A percentile compares a stretch with the other conserved stretches of the same genome.
Evolutionary conservation across 164 flowering plant genomes (phyloP).

Genomic region (Nymphaea colorata): DNA sequence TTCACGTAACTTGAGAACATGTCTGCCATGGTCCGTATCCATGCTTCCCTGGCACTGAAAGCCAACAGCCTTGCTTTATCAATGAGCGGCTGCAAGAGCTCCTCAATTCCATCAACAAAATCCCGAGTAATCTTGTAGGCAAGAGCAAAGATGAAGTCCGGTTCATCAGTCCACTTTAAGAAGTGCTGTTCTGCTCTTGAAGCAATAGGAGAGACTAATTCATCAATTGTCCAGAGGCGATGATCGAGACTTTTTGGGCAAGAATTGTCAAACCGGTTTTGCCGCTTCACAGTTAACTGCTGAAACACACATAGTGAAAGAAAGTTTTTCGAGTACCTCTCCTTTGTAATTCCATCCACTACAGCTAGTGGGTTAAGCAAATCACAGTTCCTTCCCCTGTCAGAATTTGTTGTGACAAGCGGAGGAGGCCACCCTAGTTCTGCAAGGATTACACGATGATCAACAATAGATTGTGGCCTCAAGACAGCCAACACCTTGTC

Average conservation of each 20-base stretch:
- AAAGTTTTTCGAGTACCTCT: conserved; percentile 39
- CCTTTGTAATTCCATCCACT: conserved; percentile 33
- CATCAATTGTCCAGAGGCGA: conserved; percentile 55
- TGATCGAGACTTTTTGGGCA: neutral
- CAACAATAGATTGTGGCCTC: conserved; percentile 44
- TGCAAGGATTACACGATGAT: conserved; percentile 42
- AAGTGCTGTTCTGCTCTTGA: conserved; percentile 43
- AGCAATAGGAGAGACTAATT: conserved; percentile 53
- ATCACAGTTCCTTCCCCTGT: conserved; percentile 13
- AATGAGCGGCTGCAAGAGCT: conserved; percentile 58
- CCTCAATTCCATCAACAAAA: conserved; percentile 37
- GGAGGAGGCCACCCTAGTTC: conserved; percentile 75
- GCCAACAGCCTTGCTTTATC: conserved; percentile 45
- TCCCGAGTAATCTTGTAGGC: conserved; percentile 38
- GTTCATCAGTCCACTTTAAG: conserved; percentile 48
- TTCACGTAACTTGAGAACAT: conserved; percentile 35
- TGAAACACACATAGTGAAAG: conserved; percentile 54
- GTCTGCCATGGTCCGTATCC: conserved; percentile 57
- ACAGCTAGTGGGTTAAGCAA: conserved; percentile 41
- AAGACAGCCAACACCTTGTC: conserved; percentile 31
- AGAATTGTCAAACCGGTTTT: conserved; percentile 11
- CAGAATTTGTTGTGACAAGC: conserved; percentile 21
- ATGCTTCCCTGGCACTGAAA: conserved; percentile 54
- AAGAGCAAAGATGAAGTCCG: conserved; percentile 58
- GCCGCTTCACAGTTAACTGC: conserved; percentile 38